Evolutionary conservation across 495 filamentous ascomycete species (phyloP).

Genomic region (Penicillium silybi): DNA sequence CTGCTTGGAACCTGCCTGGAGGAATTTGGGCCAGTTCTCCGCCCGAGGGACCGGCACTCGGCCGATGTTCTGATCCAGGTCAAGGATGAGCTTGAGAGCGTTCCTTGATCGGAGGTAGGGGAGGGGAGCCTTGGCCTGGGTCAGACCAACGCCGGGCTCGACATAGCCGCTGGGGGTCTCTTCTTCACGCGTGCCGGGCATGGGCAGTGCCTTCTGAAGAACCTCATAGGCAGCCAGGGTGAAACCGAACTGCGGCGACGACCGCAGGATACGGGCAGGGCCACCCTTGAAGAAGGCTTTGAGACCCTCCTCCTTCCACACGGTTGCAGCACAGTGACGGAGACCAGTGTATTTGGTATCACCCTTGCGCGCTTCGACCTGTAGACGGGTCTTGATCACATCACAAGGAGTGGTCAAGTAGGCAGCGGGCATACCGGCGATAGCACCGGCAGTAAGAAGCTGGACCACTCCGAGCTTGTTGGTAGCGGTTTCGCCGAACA

Average conservation of each 20-base stretch:
- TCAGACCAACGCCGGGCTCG: conserved; percentile 54
- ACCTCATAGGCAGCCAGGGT: conserved; percentile 94
- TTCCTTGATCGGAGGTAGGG: conserved; percentile 85
- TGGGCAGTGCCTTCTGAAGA: conserved; percentile 75
- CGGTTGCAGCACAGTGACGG: conserved; percentile 78
- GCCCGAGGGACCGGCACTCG: conserved; percentile 54
- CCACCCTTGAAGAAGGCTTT: conserved; percentile 98
- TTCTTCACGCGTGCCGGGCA: conserved; percentile 62
- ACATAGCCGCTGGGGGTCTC: conserved; percentile 39
- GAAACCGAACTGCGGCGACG: conserved; percentile 96
- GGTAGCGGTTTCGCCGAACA: conserved; percentile 84
- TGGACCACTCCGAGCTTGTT: conserved; percentile 91
- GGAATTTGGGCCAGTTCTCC: conserved; percentile 42
- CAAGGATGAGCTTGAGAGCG: conserved; percentile 94
- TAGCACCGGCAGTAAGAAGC: conserved; percentile 90
- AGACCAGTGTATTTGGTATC: conserved; percentile 81
- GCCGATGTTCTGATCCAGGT: conserved; percentile 89
- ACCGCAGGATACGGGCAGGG: conserved; percentile 87
- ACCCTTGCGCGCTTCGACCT: conserved; percentile 95
- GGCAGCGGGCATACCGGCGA: conserved; percentile 97
- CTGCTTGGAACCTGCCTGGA: conserved; percentile 30
- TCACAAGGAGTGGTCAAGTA: conserved; percentile 97
- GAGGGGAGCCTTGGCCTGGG: conserved; percentile 60
- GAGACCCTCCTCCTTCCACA: conserved; percentile 88
- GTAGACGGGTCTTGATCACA: conserved; percentile 97